Percentiles rank a stretch among this genome's conserved stretches.
phyloP scores from a whole-genome alignment of 148 eudicot genomes.

The Chenopodium suecicum region DNA sequence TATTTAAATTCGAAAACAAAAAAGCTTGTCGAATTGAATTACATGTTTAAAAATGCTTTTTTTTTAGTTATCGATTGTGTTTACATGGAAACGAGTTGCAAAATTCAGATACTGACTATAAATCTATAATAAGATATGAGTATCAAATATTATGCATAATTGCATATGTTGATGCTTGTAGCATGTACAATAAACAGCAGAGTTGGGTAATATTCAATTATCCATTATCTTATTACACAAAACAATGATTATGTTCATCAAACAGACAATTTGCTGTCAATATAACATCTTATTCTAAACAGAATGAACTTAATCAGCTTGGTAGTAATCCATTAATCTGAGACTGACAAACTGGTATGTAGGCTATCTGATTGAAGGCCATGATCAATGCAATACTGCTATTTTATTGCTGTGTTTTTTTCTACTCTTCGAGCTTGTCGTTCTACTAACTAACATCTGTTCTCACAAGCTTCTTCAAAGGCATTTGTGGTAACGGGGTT shows the following conservation, averaged over 20 bases:
- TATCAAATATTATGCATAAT: too few species aligned
- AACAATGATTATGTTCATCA: background rate
- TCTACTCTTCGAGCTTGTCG: background rate
- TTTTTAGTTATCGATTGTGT: too few species aligned
- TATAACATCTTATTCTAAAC: background rate
- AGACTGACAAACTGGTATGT: background rate
- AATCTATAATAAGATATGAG: too few species aligned
- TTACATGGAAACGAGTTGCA: too few species aligned
- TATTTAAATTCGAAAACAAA: too few species aligned
- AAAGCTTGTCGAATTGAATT: too few species aligned
- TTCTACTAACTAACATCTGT: background rate
- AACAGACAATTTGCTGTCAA: background rate
- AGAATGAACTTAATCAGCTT: background rate
- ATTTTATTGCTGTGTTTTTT: background rate
- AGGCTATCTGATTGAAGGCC: background rate
- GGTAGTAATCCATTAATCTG: background rate
- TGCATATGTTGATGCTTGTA: too few species aligned
- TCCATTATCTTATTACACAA: background rate
- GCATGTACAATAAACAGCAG: background rate
- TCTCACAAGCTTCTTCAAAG: conserved; percentile 3
- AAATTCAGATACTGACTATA: too few species aligned
- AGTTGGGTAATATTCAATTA: background rate
- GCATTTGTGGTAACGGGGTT: background rate
- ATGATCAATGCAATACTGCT: background rate
- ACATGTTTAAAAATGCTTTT: too few species aligned